Evolutionary conservation across 2,329 filamentous ascomycete species (phyloP).

Genomic region (Cladorrhinum sp.): DNA sequence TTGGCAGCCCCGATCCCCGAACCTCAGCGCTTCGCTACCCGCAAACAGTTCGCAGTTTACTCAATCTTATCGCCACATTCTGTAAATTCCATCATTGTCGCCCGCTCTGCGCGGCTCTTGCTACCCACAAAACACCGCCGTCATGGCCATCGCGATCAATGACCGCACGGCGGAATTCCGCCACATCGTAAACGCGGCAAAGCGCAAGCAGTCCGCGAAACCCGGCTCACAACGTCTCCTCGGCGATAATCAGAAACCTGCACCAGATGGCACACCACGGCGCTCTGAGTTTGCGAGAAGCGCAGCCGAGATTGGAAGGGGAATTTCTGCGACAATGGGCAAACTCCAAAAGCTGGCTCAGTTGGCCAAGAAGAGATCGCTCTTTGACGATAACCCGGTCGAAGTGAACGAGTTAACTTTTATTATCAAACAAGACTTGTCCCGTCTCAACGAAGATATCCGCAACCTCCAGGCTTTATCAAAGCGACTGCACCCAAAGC

Average conservation of each 20-base stretch:
- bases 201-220: constrained; percentile 76
- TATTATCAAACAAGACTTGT: constrained; percentile 96
- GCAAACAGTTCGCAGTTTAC: not conserved
- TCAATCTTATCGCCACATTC: not conserved
- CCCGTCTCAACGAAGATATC: constrained; percentile 80
- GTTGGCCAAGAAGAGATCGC: constrained; percentile 90
- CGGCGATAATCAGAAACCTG: constrained; percentile 67
- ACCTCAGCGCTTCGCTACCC: not conserved
- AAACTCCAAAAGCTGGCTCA: constrained; percentile 93
- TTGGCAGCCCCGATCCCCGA: not conserved
- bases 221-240: constrained; percentile 76
- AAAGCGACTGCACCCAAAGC: constrained; percentile 69
- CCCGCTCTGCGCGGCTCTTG: not conserved
- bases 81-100: not conserved
- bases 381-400: constrained; percentile 94
- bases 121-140: constrained; percentile 18
- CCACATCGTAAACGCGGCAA: constrained; percentile 81
- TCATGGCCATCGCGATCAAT: constrained; percentile 79
- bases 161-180: constrained; percentile 95
- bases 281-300: constrained; percentile 90
- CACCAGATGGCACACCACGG: constrained; percentile 52
- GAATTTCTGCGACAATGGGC: constrained; percentile 87
- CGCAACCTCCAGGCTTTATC: constrained; percentile 75
- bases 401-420: constrained; percentile 96
- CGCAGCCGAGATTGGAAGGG: constrained; percentile 86